Percentiles rank a stretch among this genome's conserved stretches.
phyloP scores from a whole-genome alignment of 805 yeast genomes.

The Candida anglica region DNA sequence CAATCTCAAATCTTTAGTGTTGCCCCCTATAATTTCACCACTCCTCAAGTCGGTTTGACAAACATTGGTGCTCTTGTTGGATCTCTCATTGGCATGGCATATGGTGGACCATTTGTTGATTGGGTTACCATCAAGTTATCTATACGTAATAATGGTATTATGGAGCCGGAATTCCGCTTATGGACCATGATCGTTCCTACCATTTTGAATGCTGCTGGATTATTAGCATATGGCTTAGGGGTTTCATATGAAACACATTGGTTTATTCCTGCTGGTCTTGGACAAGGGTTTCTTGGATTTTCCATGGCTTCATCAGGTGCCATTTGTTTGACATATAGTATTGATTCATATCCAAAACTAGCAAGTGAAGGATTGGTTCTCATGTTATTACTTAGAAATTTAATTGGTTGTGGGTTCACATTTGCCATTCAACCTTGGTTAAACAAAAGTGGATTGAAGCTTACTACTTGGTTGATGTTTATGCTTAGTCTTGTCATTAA shows the following conservation, averaged over 20 bases:
- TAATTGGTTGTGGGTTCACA: constrained; percentile 42
- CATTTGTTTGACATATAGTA: constrained; percentile 25
- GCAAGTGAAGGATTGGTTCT: constrained; percentile 30
- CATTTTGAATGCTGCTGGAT: constrained; percentile 24
- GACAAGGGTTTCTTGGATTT: constrained; percentile 26
- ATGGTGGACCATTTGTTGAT: constrained; percentile 45
- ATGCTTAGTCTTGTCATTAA: constrained; percentile 40
- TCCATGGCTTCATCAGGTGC: constrained; percentile 28
- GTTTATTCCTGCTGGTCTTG: constrained; percentile 29
- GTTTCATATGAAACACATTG: constrained; percentile 17
- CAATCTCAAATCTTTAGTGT: constrained; percentile 34
- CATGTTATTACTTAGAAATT: constrained; percentile 28
- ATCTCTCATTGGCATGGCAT: constrained; percentile 38
- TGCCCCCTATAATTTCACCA: constrained; percentile 36
- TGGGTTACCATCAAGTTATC: constrained; percentile 25
- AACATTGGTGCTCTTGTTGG: constrained; percentile 43
- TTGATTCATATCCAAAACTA: constrained; percentile 25
- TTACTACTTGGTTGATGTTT: constrained; percentile 44
- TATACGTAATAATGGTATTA: constrained; percentile 23
- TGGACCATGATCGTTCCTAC: constrained; percentile 23
- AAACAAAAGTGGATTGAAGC: constrained; percentile 30
- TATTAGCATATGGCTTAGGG: constrained; percentile 26
- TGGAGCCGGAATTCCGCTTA: constrained; percentile 28
- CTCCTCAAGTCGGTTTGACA: constrained; percentile 38
- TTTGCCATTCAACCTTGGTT: constrained; percentile 47